Evolutionary conservation across 2,329 filamentous ascomycete species (phyloP), one percentile per base, ranked within the genome.

Genomic region (Claviceps capensis): DNA sequence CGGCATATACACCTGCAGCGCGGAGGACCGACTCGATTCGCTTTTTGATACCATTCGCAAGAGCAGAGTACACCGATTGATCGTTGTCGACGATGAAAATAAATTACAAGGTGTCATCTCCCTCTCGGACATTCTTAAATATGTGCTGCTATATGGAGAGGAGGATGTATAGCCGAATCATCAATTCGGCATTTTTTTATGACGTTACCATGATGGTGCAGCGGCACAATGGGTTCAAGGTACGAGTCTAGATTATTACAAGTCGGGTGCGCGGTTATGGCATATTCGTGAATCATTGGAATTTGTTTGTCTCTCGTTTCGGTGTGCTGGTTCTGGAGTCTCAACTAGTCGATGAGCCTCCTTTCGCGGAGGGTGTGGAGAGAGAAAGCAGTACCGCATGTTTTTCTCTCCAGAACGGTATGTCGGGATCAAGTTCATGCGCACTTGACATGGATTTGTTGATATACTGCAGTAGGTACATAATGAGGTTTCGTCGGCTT

Each of bases 21-120:
- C 93, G 56, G 85, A 94, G 56, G 93, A 98, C 68, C 83, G 90
- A 52, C 78, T 98, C 48, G 91, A 95, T 65, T 91, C 90, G 11
- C 93, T 98, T 59, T 97, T 97, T 66, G 90, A 96, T 67, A 97
- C 93, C 1, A 87, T 98, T 59, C 86, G 91, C 59, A 94, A 91
- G 70, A 95, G 90, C 46, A 80, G 94, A 55, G 91, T 98, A 30
- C 93, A 98, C 69, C 81, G 93, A 56, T 75, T 98, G 57, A 84
- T 97, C 52, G 85, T 98, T 48, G 87, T 98, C 53, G 90, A 98
- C 67, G 89, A 96, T 58, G 79, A 90, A 50, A 88, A 83, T 64
- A 82, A 83, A 59, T 79, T 98, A 52, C 86, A 85, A 65, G 93
- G 93, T 47, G 81, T 98, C 52, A 82, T 98, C 54, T 96, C 90